phyloP scores from a whole-genome alignment of 495 filamentous ascomycete species.

The Chaetomium cochliodes region DNA sequence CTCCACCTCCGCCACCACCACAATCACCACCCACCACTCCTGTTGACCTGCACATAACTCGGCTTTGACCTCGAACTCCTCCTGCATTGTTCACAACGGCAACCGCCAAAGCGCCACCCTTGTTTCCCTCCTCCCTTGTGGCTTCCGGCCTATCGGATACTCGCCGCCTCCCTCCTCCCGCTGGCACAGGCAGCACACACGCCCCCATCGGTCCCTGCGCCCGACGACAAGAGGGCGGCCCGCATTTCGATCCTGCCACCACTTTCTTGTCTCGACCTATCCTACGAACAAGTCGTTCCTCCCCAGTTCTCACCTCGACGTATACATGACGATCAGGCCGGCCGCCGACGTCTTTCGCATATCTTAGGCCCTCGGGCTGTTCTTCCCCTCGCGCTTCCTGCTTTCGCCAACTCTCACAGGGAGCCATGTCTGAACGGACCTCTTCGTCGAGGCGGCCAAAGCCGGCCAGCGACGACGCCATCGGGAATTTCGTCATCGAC shows the following conservation, averaged over 20 bases:
- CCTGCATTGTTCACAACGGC: conserved; percentile 8
- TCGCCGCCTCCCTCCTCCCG: conserved; percentile 29
- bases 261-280: conserved; percentile 10
- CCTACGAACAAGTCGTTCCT: conserved; percentile 15
- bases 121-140: conserved; percentile 21
- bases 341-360: conserved; percentile 43
- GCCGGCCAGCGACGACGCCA: conserved; percentile 55
- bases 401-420: conserved; percentile 45
- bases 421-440: conserved; percentile 48
- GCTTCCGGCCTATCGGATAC: conserved; percentile 37
- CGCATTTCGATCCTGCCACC: conserved; percentile 18
- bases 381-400: conserved; percentile 39
- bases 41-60: background rate
- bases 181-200: conserved; percentile 25
- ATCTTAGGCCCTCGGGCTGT: conserved; percentile 50
- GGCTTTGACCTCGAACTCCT: background rate
- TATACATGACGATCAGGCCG: conserved; percentile 51
- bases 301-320: conserved; percentile 21
- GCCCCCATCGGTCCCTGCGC: conserved; percentile 7
- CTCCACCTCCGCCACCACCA: background rate
- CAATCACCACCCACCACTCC: no score
- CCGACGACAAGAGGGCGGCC: conserved; percentile 14
- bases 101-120: conserved; percentile 19
- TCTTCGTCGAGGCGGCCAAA: conserved; percentile 39
- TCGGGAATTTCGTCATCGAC: conserved; percentile 74